These are phyloP conservation scores for Pythium apleroticum DNA, from an alignment of 352 stramenopile species.

Conservation along the genomic window DNA sequence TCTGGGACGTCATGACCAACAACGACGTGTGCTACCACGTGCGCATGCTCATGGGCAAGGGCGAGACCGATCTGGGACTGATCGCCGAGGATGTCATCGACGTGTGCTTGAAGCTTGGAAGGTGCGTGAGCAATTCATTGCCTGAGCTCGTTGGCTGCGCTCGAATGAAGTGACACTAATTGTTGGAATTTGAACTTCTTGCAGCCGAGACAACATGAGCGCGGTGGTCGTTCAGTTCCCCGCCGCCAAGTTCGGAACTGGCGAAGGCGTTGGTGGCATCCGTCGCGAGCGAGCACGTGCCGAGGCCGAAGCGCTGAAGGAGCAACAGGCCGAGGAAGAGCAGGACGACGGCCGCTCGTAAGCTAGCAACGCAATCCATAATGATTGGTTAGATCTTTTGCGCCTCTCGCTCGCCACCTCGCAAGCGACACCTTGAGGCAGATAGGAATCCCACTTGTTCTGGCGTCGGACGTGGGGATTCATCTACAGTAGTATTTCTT, in stretches of 20 bases:
- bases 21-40: slow-evolving; percentile 88
- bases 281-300: slow-evolving; percentile 48
- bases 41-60: slow-evolving; percentile 65
- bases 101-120: slow-evolving; percentile 67
- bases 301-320: slow-evolving; percentile 46
- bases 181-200: too few relatives aligned
- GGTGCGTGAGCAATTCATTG: too few relatives aligned
- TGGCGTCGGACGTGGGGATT: not conserved
- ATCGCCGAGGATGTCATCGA: slow-evolving; percentile 84
- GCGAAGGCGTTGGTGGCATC: slow-evolving; percentile 60
- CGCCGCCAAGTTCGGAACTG: slow-evolving; percentile 55
- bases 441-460: not conserved
- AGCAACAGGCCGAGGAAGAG: slow-evolving; percentile 26
- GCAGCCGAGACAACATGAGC: slow-evolving; percentile 81
- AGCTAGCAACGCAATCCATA: not conserved
- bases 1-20: slow-evolving; percentile 94
- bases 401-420: not conserved
- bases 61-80: slow-evolving; percentile 65
- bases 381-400: slow-evolving; percentile 23
- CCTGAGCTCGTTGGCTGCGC: too few relatives aligned
- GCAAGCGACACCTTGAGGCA: not conserved
- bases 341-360: slow-evolving; percentile 15
- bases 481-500: slow-evolving; percentile 1
- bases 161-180: too few relatives aligned
- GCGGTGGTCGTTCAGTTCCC: slow-evolving; percentile 80